A percentile compares a stretch with the other conserved stretches of the same genome.
These are phyloP conservation scores for Talaromyces sp. DNA, from an alignment of 2,329 filamentous ascomycete genomes.

Conservation along the genomic window DNA sequence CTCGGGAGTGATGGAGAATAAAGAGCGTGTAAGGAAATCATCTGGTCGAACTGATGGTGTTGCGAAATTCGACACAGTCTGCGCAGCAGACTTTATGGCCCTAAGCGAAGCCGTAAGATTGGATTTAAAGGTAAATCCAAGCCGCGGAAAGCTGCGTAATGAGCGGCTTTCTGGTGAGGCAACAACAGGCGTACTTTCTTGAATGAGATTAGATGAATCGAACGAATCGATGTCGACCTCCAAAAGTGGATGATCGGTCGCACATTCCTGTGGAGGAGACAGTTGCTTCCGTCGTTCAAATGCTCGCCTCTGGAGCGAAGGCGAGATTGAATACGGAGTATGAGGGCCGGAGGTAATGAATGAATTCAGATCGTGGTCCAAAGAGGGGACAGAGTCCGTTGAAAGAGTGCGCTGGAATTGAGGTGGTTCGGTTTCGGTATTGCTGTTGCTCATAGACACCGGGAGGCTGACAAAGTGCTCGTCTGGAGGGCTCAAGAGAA, in stretches of 20 bases:
- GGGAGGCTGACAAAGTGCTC: conserved; percentile 41
- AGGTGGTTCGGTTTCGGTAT: conserved; percentile 43
- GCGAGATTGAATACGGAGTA: conserved; percentile 42
- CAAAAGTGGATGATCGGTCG: conserved; percentile 56
- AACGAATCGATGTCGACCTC: conserved; percentile 32
- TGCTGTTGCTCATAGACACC: conserved; percentile 40
- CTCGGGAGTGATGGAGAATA: conserved; percentile 54
- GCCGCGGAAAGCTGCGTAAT: conserved; percentile 38
- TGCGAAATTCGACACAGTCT: conserved; percentile 58
- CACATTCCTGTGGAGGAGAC: conserved; percentile 54
- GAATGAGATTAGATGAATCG: conserved; percentile 16
- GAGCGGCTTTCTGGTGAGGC: conserved; percentile 25
- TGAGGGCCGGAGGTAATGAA: conserved; percentile 44
- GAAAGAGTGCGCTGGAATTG: conserved; percentile 52
- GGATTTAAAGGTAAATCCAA: conserved; percentile 55
- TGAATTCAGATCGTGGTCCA: conserved; percentile 49
- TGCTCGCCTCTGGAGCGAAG: conserved; percentile 35
- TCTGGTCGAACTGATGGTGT: conserved; percentile 52
- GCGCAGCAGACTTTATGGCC: conserved; percentile 59
- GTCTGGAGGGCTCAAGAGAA: conserved; percentile 55
- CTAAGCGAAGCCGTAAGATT: conserved; percentile 61
- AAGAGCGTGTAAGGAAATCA: conserved; percentile 57
- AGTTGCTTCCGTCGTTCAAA: conserved; percentile 45
- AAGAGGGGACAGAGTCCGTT: conserved; percentile 55
- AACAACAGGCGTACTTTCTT: conserved; percentile 14